phyloP scores from a whole-genome alignment of 2,329 filamentous ascomycete genomes.

The Penicillium digitatum region DNA sequence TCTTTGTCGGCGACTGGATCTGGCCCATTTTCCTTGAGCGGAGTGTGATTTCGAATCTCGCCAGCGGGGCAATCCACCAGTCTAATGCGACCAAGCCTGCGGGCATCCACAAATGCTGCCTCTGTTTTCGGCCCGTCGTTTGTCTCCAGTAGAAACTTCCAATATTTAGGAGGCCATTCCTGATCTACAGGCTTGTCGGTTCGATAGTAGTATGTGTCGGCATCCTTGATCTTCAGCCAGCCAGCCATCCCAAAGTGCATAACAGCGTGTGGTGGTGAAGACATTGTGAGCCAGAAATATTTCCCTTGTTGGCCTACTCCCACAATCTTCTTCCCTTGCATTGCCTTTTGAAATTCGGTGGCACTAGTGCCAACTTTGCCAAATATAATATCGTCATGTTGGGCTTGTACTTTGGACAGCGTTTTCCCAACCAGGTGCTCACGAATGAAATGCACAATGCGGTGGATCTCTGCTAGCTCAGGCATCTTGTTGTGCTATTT shows the following conservation, averaged over 20 bases:
- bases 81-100: slow-evolving; percentile 73
- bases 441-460: slow-evolving; percentile 79
- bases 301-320: slow-evolving; percentile 84
- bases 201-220: slow-evolving; percentile 76
- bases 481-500: slow-evolving; percentile 38
- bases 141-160: slow-evolving; percentile 77
- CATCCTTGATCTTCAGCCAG: slow-evolving; percentile 83
- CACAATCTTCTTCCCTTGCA: slow-evolving; percentile 69
- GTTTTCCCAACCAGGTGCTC: slow-evolving; percentile 80
- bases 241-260: slow-evolving; percentile 79
- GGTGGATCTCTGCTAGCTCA: slow-evolving; percentile 63
- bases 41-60: slow-evolving; percentile 70
- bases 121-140: slow-evolving; percentile 58
- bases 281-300: slow-evolving; percentile 90
- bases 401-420: slow-evolving; percentile 64
- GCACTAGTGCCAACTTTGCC: slow-evolving; percentile 84
- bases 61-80: slow-evolving; percentile 75
- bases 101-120: slow-evolving; percentile 76
- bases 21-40: slow-evolving; percentile 86
- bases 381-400: slow-evolving; percentile 80
- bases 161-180: slow-evolving; percentile 82
- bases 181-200: slow-evolving; percentile 55
- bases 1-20: slow-evolving; percentile 84
- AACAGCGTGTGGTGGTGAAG: slow-evolving; percentile 73
- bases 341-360: slow-evolving; percentile 65